Conservation (phyloP, 2,329 filamentous ascomycete genomes). For the Sclerotinia borealis region DNA sequence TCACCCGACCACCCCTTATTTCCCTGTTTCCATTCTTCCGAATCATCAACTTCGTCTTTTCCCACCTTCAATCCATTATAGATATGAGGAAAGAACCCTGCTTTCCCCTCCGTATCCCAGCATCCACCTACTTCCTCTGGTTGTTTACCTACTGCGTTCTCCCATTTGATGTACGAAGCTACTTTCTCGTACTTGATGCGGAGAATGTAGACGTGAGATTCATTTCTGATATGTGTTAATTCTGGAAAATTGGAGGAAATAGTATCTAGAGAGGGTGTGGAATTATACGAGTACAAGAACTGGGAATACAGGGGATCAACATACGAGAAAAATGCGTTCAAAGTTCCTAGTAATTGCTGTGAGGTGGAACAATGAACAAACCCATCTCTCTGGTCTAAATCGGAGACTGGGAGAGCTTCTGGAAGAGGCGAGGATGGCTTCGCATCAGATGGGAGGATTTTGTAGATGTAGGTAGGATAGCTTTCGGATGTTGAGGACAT, state of each 20-base stretch:
- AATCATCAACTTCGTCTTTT: slow-evolving; percentile 24
- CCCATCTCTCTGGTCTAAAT: slow-evolving; percentile 25
- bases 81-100: slow-evolving; percentile 28
- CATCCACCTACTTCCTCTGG: slow-evolving; percentile 22
- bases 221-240: background rate
- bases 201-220: slow-evolving; percentile 23
- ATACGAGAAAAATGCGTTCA: slow-evolving; percentile 25
- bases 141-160: slow-evolving; percentile 21
- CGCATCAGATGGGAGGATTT: slow-evolving; percentile 26
- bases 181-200: slow-evolving; percentile 25
- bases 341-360: slow-evolving; percentile 24
- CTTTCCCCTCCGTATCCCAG: slow-evolving; percentile 26
- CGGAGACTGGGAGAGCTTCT: slow-evolving; percentile 24
- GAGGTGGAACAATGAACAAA: slow-evolving; percentile 29
- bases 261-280: too few relatives aligned
- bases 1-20: slow-evolving; percentile 16
- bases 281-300: too few relatives aligned
- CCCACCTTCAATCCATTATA: slow-evolving; percentile 28
- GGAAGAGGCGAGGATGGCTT: slow-evolving; percentile 25
- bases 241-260: background rate
- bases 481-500: slow-evolving; percentile 19
- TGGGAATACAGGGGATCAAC: background rate
- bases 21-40: slow-evolving; percentile 19
- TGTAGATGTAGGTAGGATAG: slow-evolving; percentile 30
- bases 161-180: slow-evolving; percentile 22